Conservation (phyloP, 2,329 filamentous ascomycete genomes). For the Hymenoscyphus salicellus region DNA sequence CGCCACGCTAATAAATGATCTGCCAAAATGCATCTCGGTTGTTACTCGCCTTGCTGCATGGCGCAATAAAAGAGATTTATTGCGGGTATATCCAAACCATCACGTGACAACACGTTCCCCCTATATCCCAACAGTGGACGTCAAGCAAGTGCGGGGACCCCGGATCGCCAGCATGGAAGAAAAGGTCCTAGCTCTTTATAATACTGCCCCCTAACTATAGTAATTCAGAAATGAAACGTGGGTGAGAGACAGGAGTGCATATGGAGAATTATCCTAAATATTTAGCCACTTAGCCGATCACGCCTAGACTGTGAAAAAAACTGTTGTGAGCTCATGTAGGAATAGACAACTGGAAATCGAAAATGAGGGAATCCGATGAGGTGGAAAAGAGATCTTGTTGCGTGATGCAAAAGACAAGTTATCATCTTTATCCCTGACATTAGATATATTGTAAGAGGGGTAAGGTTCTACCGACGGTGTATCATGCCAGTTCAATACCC, state of each 20-base stretch:
- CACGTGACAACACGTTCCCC: background rate
- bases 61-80: background rate
- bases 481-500: background rate
- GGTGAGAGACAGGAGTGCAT: background rate
- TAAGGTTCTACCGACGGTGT: too few species aligned
- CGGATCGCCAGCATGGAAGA: background rate
- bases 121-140: background rate
- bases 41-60: background rate
- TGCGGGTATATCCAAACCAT: background rate
- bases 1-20: slow-evolving; percentile 4
- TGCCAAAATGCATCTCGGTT: slow-evolving; percentile 13
- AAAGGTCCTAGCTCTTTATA: background rate
- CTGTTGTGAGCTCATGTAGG: background rate
- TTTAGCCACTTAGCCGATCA: background rate
- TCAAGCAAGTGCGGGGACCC: background rate
- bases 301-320: background rate
- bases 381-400: background rate
- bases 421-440: too few species aligned
- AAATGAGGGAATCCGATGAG: background rate
- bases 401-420: background rate
- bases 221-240: background rate
- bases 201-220: background rate
- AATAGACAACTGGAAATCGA: background rate
- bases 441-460: too few species aligned
- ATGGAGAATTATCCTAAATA: background rate